Conservation (phyloP, 441 rosid genomes). For the Arabidopsis hybrid region DNA sequence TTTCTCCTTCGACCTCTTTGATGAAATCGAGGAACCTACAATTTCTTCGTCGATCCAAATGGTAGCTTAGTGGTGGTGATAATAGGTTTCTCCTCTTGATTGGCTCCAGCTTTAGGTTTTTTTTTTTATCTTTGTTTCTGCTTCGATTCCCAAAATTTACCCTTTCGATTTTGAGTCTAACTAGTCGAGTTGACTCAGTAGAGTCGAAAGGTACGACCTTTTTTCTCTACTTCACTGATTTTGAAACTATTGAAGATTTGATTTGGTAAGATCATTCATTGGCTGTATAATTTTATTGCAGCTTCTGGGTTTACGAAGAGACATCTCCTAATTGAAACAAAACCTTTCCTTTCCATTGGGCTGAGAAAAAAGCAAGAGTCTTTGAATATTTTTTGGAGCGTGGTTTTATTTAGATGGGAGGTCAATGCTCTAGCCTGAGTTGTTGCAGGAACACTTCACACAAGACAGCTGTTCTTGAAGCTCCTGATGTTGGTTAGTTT, state of each 20-base stretch:
- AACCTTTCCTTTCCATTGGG: neutral
- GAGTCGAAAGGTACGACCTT: conserved; percentile 13
- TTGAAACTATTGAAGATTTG: conserved; percentile 10
- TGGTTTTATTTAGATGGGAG: conserved; percentile 60
- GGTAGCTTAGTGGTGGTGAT: neutral
- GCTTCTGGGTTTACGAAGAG: conserved; percentile 21
- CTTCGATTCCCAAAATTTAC: neutral
- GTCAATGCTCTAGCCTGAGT: conserved; percentile 65
- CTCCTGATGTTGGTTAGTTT: conserved; percentile 65
- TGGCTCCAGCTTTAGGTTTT: conserved; percentile 24
- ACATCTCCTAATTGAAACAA: conserved; percentile 12
- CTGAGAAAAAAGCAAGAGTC: neutral
- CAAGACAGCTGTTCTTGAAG: conserved; percentile 71
- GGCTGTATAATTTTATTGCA: conserved; percentile 20
- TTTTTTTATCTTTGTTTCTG: conserved; percentile 7
- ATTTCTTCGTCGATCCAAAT: conserved; percentile 35
- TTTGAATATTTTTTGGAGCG: conserved; percentile 5
- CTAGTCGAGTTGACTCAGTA: conserved; percentile 11
- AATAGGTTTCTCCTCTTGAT: neutral
- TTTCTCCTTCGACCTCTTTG: conserved; percentile 29
- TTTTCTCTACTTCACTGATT: conserved; percentile 23
- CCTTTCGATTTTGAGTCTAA: conserved; percentile 1
- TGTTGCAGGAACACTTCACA: conserved; percentile 75
- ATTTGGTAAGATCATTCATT: conserved; percentile 4
- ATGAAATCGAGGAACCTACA: conserved; percentile 37